phyloP scores from a whole-genome alignment of 179 eudicot species.

The Silene coronaria region DNA sequence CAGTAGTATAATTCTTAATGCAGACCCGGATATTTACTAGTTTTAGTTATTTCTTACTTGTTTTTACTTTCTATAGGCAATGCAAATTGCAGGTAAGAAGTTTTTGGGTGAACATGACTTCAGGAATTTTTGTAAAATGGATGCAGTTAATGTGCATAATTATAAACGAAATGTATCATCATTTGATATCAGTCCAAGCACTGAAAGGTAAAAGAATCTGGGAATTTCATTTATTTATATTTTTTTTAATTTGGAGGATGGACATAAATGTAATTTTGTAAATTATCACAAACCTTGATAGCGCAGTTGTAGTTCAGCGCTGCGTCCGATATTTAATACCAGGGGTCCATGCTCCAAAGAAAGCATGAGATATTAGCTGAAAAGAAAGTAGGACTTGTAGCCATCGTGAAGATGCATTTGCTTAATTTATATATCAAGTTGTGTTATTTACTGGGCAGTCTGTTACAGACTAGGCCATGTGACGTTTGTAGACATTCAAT shows the following conservation, averaged over 20 bases:
- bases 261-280: not conserved
- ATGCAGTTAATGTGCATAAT: constrained; percentile 82
- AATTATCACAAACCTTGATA: not conserved
- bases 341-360: not conserved
- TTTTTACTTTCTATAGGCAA: constrained; percentile 45
- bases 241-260: not conserved
- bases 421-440: not conserved
- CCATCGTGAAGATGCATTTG: not conserved
- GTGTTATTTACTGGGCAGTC: constrained; percentile 2
- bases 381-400: not conserved
- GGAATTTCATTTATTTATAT: not conserved
- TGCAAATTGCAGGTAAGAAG: constrained; percentile 76
- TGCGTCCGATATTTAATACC: not conserved
- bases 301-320: not conserved
- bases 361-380: not conserved
- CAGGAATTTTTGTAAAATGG: constrained; percentile 97
- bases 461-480: constrained; percentile 13
- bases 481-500: not conserved
- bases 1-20: constrained; percentile 1
- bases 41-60: not conserved
- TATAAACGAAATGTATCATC: constrained; percentile 52
- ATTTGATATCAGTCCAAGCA: constrained; percentile 51
- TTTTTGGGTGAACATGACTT: constrained; percentile 90
- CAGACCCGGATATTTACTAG: not conserved
- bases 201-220: constrained; percentile 49